Base-by-base conservation (phyloP, 2,329 filamentous ascomycete species). In the Aspergillus tanneri region DNA sequence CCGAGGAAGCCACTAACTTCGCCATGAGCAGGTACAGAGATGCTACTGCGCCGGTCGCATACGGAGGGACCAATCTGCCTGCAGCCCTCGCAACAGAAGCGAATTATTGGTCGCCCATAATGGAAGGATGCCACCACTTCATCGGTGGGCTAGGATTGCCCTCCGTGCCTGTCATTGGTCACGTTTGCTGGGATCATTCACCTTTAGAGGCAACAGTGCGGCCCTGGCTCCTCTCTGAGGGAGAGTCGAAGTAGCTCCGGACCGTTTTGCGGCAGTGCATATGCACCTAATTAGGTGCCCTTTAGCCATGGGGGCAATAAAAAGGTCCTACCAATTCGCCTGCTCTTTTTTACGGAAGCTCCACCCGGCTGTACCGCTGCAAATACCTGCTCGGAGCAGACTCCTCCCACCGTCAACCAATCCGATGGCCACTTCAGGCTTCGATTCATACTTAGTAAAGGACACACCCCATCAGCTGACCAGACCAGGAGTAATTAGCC, bases 251-350 rank as follows among this genome's bases (percentile, higher is more conserved):
- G 36, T 28, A 28, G 23, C 36, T 36, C 24, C 28, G 42, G 37
- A 14, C 19, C 25, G 22, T 42, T 50, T 46, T 50, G 47, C 47
- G 43, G 43, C 32, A 50, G 43, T 46, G 47, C 42, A 44, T 35
- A 43, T 47, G 49, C 37, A 36, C 35, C 44, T 47, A 39, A 41
- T 37, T 23, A 28, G 28, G 32, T 35, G 27, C 32, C 25, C 23
- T 48, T 24, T 35, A 42, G 46, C 25, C 40, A 47, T 24, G 27
- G 30, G 39, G 18, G 42, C 42, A 14, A 25, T 37, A 12, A 16
- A 25, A 37, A 35, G 40, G 25, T 19, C 24, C 34, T 42, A 18
- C 24, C 38, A n/a, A 48, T 39, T 43, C 32, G 34, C 21, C 34
- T 48, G 19, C 14, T 34, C 14, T 19, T 19, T 28, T 23, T 38